A percentile compares a stretch with the other conserved stretches of the same genome.
Evolutionary conservation across 768 basidiomycete genomes (phyloP).

Genomic region (Trametes meyenii): DNA sequence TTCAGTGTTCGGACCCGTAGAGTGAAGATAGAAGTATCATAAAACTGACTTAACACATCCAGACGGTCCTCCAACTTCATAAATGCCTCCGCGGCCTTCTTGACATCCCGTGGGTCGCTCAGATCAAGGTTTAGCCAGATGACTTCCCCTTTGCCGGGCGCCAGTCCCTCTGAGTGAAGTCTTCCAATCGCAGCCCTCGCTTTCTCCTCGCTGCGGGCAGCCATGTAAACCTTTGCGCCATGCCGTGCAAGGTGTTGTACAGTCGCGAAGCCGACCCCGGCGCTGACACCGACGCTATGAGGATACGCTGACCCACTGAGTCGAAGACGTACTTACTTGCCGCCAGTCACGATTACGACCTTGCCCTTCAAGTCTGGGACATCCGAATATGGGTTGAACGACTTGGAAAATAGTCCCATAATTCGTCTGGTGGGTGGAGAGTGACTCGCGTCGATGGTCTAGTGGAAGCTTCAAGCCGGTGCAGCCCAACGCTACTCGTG

Average conservation of each 20-base stretch:
- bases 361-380: slow-evolving; percentile 51
- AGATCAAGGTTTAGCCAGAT: slow-evolving; percentile 57
- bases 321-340: slow-evolving; percentile 42
- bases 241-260: slow-evolving; percentile 52
- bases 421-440: no score
- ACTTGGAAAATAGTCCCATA: neutral
- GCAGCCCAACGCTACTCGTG: no score
- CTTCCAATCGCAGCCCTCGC: slow-evolving; percentile 52
- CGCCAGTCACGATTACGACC: slow-evolving; percentile 60
- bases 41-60: slow-evolving; percentile 53
- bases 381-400: slow-evolving; percentile 42
- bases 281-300: slow-evolving; percentile 29
- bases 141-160: slow-evolving; percentile 48
- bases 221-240: slow-evolving; percentile 65
- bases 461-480: no score
- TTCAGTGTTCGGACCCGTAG: neutral
- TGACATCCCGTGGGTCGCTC: slow-evolving; percentile 49
- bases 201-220: slow-evolving; percentile 48
- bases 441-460: no score
- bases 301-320: no score
- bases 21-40: neutral
- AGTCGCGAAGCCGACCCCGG: slow-evolving; percentile 54
- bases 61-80: slow-evolving; percentile 51
- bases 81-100: slow-evolving; percentile 51
- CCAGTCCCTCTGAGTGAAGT: slow-evolving; percentile 47